Evolutionary conservation across 495 filamentous ascomycete species (phyloP), one percentile per base, ranked within the genome.

Genomic region (Aspergillus indologenus): DNA sequence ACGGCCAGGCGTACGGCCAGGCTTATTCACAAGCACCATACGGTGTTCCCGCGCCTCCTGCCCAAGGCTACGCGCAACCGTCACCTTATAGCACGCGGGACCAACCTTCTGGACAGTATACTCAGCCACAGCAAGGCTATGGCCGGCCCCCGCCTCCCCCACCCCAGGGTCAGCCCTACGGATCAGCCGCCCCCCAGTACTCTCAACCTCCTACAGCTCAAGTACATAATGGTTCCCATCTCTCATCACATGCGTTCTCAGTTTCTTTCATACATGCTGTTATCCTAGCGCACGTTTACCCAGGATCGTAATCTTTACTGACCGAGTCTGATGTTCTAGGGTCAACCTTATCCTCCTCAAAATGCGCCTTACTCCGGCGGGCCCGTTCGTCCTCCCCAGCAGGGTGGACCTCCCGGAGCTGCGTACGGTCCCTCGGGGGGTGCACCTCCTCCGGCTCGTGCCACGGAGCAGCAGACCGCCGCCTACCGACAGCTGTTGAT

Each of bases 401-500:
- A 64, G 20, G 64, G 70, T 20, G 62, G 70, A 3, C 66, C 71
- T 23, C 9, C 23, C 15, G 52, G 57, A 19, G 59, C 55, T 45
- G 56, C 60, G 21, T 67, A 69, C 61, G 68, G 68, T 45, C 19
- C 67, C 15, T 69, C 69, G 7, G 66, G 70, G 34, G 68, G 68
- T 21, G 64, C 68, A 2, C 47, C 63, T 31, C 66, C 65, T 48
- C 65, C 69, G 18, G 62, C 67, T 40, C 71, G 67, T 45, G 74
- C 72, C 4, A 80, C 75, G 5, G 75, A 78, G 2, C 76, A 80
- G 44, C 78, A 84, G 48, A 61, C 81, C 15, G 71, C 63, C 17
- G 74, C 77, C 0, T 87, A 86, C 65, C 79, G 79, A 58, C 79
- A 80, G 53, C 62, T 81, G 20, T 68, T 87, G 50, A 71, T 83